Conservation (phyloP, 306 rosid genomes). For the Prunus salicina region DNA sequence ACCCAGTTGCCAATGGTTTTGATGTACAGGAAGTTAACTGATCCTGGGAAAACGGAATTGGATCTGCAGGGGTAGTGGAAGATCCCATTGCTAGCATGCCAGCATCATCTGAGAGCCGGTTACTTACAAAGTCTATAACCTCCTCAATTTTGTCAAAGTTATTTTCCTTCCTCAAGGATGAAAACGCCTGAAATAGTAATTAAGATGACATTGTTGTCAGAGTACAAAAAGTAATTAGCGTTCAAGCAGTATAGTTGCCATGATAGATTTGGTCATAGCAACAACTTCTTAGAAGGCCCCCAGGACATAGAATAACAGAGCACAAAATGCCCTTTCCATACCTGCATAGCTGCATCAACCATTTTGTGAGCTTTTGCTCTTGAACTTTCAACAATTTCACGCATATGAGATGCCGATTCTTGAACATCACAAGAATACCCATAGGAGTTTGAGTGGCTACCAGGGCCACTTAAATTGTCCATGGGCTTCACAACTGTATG, state of each 20-base stretch:
- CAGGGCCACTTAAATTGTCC: constrained; percentile 48
- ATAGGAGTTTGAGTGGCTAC: constrained; percentile 51
- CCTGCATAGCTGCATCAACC: constrained; percentile 82
- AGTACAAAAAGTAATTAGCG: constrained; percentile 3
- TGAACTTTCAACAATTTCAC: constrained; percentile 85
- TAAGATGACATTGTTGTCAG: constrained; percentile 25
- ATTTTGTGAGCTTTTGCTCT: constrained; percentile 61
- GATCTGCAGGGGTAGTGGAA: constrained; percentile 41
- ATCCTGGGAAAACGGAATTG: constrained; percentile 50
- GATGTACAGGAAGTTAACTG: constrained; percentile 42
- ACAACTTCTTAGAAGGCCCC: constrained; percentile 11
- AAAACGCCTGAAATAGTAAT: constrained; percentile 64
- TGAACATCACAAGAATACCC: constrained; percentile 52
- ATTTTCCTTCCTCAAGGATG: constrained; percentile 48
- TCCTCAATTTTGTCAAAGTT: constrained; percentile 64
- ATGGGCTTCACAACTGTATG: constrained; percentile 44
- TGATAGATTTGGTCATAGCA: constrained; percentile 6
- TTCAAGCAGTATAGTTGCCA: neutral
- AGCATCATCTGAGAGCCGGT: constrained; percentile 55
- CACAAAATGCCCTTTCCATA: constrained; percentile 24
- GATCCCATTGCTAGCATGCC: constrained; percentile 38
- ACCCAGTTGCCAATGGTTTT: constrained; percentile 34
- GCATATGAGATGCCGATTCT: constrained; percentile 60
- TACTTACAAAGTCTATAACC: constrained; percentile 65
- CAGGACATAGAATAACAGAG: neutral